phyloP scores from a whole-genome alignment of 2,329 filamentous ascomycete species.

The Lojkania enalia region DNA sequence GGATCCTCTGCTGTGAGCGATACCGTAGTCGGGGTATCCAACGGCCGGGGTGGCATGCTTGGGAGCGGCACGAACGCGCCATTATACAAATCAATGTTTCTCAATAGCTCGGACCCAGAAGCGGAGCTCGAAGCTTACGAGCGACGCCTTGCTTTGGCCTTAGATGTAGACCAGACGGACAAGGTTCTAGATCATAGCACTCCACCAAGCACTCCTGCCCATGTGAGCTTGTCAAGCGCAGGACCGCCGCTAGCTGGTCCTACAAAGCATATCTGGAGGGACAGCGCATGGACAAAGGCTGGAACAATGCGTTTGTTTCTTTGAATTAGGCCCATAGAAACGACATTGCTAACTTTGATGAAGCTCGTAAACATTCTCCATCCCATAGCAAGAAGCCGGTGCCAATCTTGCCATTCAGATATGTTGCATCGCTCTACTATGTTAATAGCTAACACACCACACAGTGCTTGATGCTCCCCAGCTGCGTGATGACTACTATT shows the following conservation, averaged over 20 bases:
- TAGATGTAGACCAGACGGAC: conserved; percentile 73
- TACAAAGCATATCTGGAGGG: conserved; percentile 42
- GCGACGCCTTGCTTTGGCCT: conserved; percentile 74
- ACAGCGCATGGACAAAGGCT: conserved; percentile 47
- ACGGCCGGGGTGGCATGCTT: conserved; percentile 67
- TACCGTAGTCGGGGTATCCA: conserved; percentile 56
- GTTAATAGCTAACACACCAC: conserved; percentile 35
- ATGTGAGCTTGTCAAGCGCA: conserved; percentile 8
- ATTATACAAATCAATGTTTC: conserved; percentile 60
- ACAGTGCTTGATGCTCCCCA: conserved; percentile 85
- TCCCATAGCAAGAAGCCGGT: conserved; percentile 49
- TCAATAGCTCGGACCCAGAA: conserved; percentile 54
- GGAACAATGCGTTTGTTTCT: conserved; percentile 38
- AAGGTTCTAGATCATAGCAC: conserved; percentile 60
- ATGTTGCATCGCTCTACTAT: conserved; percentile 38
- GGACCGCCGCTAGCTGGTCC: conserved; percentile 4
- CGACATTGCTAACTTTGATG: conserved; percentile 16
- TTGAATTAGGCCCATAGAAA: not conserved
- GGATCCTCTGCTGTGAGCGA: conserved; percentile 63
- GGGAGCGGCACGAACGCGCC: conserved; percentile 74
- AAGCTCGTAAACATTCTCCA: conserved; percentile 32
- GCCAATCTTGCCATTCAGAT: conserved; percentile 78
- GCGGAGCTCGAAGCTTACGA: conserved; percentile 72
- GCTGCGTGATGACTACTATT: conserved; percentile 95
- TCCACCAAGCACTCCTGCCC: conserved; percentile 9